These are phyloP conservation scores for Tuber microsphaerosporum DNA, from an alignment of 495 filamentous ascomycete species.

Conservation along the genomic window DNA sequence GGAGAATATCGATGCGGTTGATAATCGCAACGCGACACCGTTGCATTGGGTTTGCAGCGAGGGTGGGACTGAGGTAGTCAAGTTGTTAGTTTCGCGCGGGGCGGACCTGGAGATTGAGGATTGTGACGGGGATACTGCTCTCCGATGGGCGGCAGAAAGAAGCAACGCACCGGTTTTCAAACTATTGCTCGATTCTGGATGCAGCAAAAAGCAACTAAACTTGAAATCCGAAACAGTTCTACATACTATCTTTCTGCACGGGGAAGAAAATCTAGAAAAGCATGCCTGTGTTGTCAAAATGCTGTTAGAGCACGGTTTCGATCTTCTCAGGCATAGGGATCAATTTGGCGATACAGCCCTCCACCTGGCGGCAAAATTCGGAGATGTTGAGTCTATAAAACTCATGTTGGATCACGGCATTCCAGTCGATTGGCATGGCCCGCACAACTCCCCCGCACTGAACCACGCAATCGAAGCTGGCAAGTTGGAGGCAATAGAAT, in stretches of 20 bases:
- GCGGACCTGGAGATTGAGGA: not conserved
- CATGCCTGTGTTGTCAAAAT: not conserved
- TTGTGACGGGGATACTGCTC: not conserved
- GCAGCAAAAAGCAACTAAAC: not conserved
- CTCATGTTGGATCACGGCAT: conserved; percentile 12
- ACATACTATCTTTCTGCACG: not conserved
- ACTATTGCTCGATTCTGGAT: not conserved
- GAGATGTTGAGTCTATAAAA: not conserved
- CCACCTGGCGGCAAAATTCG: conserved; percentile 13
- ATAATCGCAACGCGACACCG: not conserved
- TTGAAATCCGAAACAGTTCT: not conserved
- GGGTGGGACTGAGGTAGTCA: not conserved
- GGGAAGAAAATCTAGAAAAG: not conserved
- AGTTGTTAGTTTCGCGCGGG: not conserved
- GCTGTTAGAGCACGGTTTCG: not conserved
- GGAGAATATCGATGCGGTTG: not conserved
- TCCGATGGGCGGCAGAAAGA: not conserved
- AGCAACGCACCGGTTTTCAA: conserved; percentile 2
- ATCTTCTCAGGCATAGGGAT: not conserved
- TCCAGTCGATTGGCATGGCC: not conserved
- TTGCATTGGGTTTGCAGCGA: conserved; percentile 2
- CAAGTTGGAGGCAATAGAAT: not conserved
- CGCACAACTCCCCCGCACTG: not conserved
- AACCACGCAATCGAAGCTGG: not conserved
- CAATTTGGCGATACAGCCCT: conserved; percentile 4